Base-by-base conservation (phyloP, 148 eudicot species). In the Camellia sinensis region DNA sequence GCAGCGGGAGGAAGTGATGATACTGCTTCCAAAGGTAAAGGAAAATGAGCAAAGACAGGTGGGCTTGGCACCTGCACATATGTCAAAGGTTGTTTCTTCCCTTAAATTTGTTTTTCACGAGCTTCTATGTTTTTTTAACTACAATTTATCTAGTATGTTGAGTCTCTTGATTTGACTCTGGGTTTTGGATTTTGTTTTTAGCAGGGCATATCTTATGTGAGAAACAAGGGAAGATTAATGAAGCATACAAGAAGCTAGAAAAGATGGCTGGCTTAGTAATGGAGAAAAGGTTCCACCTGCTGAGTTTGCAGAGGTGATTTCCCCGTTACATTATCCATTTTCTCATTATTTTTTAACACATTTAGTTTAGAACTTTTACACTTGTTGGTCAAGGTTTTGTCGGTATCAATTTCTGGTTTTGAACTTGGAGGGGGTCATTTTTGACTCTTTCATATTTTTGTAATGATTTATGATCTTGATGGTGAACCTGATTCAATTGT, bases 261-360 rank as follows among this genome's bases (percentile, higher is more conserved):
- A 29, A 82, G 98, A 94, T 78, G 97, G 97, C 46, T 93, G 99
- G 99, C 98, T 96, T 70, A 84, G 83, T 77, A 91, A 83, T 64
- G 99, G 98, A 75, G 99, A 96, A 79, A 92, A 96, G 77, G 98
- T 96, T 85, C 99, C 99, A 79, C 98, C 99, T 45, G 94, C 99
- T 76, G 98, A 96, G 84, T 96, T 96, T 87, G 99, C 98, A 57
- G 92, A 93, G 93, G 99, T 93, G 81, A 64, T 0, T 7, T 60
- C 53, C 59, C 29, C 3, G 13, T 29, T 18, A 6, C 8, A 12
- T 61, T 14, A 52, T 43, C 21, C 37, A 53, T 63, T 7, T 15
- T 37, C 40, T 57, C 40, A 40, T 73, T 40, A 9, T 40, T 73
- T 56, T 54, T 8, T 3, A 19, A 40, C 22, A 40, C 48, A 6